These are phyloP conservation scores for Whalleya microplaca DNA, from an alignment of 2,329 filamentous ascomycete genomes.

Conservation along the genomic window DNA sequence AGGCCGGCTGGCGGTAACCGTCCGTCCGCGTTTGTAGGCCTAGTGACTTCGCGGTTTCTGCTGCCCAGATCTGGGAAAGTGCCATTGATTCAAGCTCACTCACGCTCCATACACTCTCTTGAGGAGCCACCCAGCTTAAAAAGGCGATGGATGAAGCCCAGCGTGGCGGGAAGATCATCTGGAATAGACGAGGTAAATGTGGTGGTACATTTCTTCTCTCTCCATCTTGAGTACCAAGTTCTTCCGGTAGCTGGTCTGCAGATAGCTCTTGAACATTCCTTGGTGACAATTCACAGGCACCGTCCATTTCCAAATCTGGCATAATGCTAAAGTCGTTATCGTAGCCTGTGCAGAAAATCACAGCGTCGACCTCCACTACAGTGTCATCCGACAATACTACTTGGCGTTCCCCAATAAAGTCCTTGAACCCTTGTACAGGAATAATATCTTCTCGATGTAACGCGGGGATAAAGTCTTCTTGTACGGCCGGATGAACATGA, in stretches of 20 bases:
- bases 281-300: conserved; percentile 15
- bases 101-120: conserved; percentile 27
- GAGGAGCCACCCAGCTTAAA: conserved; percentile 26
- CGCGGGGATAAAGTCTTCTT: conserved; percentile 29
- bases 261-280: conserved; percentile 8
- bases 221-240: neutral
- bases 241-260: neutral
- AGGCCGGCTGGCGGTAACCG: conserved; percentile 13
- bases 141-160: conserved; percentile 28
- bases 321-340: conserved; percentile 25
- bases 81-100: conserved; percentile 41
- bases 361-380: conserved; percentile 23
- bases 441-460: conserved; percentile 16
- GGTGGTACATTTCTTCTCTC: conserved; percentile 10
- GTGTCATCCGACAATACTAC: conserved; percentile 21
- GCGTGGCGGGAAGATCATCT: conserved; percentile 30
- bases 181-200: conserved; percentile 25
- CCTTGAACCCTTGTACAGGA: conserved; percentile 23
- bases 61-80: conserved; percentile 39
- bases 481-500: conserved; percentile 21
- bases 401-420: conserved; percentile 18
- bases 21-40: neutral
- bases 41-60: conserved; percentile 8
- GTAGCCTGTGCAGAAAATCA: conserved; percentile 31
- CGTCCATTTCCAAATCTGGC: conserved; percentile 31